These are phyloP conservation scores for Capniomyces stellatus DNA, from an alignment of 371 early-diverging fungal species.

Conservation along the genomic window DNA sequence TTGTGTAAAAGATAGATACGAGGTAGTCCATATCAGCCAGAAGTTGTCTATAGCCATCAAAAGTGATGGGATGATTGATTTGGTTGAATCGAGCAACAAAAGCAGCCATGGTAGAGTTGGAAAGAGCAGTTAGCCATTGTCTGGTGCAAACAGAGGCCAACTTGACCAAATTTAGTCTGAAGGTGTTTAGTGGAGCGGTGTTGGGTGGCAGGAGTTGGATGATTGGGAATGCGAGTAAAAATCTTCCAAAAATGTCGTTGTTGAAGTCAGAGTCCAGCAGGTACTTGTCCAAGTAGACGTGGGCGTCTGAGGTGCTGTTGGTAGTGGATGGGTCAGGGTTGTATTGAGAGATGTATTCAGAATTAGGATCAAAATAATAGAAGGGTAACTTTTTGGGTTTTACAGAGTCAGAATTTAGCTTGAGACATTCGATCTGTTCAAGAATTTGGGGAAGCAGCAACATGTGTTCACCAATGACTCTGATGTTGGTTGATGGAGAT, in stretches of 20 bases:
- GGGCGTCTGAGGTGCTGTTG: slow-evolving; percentile 8
- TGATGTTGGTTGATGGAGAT: slow-evolving; percentile 22
- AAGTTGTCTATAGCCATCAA: slow-evolving; percentile 10
- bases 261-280: slow-evolving; percentile 4
- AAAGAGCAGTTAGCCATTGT: background rate
- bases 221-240: no score
- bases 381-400: background rate
- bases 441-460: slow-evolving; percentile 20
- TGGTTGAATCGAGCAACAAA: slow-evolving; percentile 7
- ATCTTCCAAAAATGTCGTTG: no score
- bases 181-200: no score
- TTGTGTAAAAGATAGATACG: slow-evolving; percentile 12
- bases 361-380: slow-evolving; percentile 3
- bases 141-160: background rate
- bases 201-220: no score
- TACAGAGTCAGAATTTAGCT: slow-evolving; percentile 8
- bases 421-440: slow-evolving; percentile 17
- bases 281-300: slow-evolving; percentile 7
- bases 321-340: background rate
- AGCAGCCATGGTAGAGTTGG: background rate
- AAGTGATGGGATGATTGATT: slow-evolving; percentile 11
- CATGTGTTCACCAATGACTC: slow-evolving; percentile 21
- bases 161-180: no score
- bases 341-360: background rate
- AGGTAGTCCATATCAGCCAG: slow-evolving; percentile 18